phyloP scores from a whole-genome alignment of 176 grass and related monocot species.

The Alopecurus myosuroides region DNA sequence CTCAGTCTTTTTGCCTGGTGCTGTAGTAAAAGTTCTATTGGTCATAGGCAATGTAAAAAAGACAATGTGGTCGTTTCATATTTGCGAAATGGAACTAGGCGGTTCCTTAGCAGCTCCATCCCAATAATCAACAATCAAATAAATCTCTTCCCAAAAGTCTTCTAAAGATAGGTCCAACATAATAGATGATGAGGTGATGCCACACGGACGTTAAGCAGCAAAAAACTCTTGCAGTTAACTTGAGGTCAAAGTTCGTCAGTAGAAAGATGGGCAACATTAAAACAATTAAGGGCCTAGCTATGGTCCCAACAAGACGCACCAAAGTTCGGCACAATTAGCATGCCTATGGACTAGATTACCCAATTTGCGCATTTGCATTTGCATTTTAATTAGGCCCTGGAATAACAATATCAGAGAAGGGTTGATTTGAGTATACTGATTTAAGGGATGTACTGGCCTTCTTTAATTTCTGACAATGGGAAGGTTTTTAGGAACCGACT shows the following conservation, averaged over 20 bases:
- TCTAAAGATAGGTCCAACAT: not conserved
- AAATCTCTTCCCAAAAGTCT: not conserved
- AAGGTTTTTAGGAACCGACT: not conserved
- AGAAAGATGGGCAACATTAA: not conserved
- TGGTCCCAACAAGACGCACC: not conserved
- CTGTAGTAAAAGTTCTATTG: not conserved
- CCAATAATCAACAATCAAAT: not conserved
- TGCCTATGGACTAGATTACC: not conserved
- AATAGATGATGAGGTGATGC: not conserved
- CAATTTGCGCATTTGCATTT: not conserved
- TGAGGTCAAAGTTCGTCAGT: not conserved
- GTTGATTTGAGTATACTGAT: not conserved
- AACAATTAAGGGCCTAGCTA: not conserved
- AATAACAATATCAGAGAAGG: not conserved
- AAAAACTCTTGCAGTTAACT: not conserved
- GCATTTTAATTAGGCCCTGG: not conserved
- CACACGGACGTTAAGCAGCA: not conserved
- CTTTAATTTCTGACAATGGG: not conserved
- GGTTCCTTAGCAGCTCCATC: not conserved
- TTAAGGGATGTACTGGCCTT: not conserved
- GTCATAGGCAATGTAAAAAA: not conserved
- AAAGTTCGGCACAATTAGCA: not conserved
- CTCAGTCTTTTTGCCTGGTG: not conserved
- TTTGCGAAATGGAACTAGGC: not conserved
- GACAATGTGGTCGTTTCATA: not conserved